phyloP scores from a whole-genome alignment of 208 protist species.

The Plasmodiophora brassicae region DNA sequence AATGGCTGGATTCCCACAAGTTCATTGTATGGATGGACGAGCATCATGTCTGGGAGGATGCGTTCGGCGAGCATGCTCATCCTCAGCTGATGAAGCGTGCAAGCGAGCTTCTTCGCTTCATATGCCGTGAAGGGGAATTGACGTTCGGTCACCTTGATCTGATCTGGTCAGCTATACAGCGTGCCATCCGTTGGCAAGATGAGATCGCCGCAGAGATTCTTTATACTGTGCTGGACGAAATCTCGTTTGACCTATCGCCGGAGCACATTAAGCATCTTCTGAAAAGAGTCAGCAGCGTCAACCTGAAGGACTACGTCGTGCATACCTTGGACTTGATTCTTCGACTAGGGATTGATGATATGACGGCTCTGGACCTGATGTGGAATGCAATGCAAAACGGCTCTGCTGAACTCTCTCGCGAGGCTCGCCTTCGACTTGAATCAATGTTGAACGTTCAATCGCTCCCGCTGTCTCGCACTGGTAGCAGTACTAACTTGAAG shows the following conservation, averaged over 20 bases:
- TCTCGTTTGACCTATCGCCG: background rate
- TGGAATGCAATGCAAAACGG: background rate
- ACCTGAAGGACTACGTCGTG: background rate
- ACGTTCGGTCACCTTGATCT: background rate
- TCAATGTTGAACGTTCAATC: background rate
- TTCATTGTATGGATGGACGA: constrained; percentile 12
- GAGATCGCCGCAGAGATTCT: background rate
- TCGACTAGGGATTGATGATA: background rate
- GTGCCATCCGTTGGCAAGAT: background rate
- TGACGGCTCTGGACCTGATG: background rate
- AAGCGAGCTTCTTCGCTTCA: constrained; percentile 23
- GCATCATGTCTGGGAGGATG: background rate
- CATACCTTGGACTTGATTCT: constrained; percentile 20
- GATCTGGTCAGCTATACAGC: background rate
- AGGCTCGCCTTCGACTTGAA: background rate
- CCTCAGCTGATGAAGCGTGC: constrained; percentile 10
- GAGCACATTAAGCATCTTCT: background rate
- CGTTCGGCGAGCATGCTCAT: constrained; percentile 8
- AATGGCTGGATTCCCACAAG: background rate
- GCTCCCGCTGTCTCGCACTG: background rate
- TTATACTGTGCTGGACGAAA: constrained; percentile 8
- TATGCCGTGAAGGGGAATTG: background rate
- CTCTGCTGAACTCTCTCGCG: background rate
- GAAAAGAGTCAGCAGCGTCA: background rate
- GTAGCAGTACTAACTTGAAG: too few species aligned